Conservation (phyloP, 148 eudicot species). For the Fagopyrum esculentum region DNA sequence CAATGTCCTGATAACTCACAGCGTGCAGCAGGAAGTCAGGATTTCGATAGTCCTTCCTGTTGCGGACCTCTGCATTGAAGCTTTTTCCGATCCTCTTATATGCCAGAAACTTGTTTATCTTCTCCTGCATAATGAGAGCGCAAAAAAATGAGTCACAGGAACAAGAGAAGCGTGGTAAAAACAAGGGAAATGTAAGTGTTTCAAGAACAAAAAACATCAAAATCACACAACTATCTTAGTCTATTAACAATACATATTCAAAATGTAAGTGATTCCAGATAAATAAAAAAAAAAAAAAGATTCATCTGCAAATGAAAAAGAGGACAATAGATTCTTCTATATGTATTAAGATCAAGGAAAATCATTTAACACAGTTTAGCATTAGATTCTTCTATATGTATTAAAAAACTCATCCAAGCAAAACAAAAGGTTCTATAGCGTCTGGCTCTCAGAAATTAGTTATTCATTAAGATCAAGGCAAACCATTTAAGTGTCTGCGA, state of each 20-base stretch:
- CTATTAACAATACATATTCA: too few relatives aligned
- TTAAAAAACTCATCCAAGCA: too few relatives aligned
- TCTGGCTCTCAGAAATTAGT: not conserved
- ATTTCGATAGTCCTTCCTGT: constrained; percentile 87
- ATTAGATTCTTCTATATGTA: too few relatives aligned
- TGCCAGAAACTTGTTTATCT: constrained; percentile 63
- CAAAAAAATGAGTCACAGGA: not conserved
- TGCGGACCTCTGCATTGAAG: constrained; percentile 91
- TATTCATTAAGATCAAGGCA: not conserved
- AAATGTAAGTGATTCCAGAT: not conserved
- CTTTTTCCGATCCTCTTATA: constrained; percentile 68
- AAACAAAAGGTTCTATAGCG: too few relatives aligned
- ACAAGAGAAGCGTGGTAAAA: not conserved
- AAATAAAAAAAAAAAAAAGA: not conserved
- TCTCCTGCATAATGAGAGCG: constrained; percentile 40
- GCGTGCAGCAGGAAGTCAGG: constrained; percentile 98
- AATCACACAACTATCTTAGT: not conserved
- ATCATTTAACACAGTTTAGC: not conserved
- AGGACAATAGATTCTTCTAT: not conserved
- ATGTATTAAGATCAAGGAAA: not conserved
- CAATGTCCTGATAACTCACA: constrained; percentile 92
- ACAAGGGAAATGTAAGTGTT: not conserved
- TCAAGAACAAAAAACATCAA: not conserved
- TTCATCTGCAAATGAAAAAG: not conserved
- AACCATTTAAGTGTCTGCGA: not conserved